These are phyloP conservation scores for Trypanosoma boissoni DNA, from an alignment of 208 protist genomes.

Conservation along the genomic window DNA sequence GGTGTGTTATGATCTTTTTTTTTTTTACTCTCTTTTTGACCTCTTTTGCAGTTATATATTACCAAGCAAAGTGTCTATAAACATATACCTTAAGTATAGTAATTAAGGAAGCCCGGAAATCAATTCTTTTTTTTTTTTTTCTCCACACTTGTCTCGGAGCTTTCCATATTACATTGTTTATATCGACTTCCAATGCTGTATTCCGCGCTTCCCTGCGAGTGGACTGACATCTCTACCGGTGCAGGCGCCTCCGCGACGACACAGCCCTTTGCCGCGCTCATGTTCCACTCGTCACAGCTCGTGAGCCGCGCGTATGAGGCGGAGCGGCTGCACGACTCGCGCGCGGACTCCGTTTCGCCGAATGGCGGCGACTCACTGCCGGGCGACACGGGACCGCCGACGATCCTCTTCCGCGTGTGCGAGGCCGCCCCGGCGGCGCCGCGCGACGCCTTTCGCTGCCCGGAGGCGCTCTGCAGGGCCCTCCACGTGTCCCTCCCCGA, in stretches of 20 bases:
- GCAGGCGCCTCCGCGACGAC: neutral
- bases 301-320: conserved; percentile 5
- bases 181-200: too few species aligned
- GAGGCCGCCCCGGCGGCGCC: too few species aligned
- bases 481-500: neutral
- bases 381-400: too few species aligned
- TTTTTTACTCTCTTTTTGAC: conserved; percentile 13
- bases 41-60: too few species aligned
- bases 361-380: too few species aligned
- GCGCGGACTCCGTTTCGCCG: neutral
- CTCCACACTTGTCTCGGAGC: too few species aligned
- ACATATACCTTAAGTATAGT: too few species aligned
- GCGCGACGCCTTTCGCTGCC: neutral
- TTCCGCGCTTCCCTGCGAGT: neutral
- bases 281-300: neutral
- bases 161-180: too few species aligned
- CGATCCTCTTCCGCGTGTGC: too few species aligned
- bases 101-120: too few species aligned
- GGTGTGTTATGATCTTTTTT: conserved; percentile 20
- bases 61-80: too few species aligned
- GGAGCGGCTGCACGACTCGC: neutral
- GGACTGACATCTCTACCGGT: neutral
- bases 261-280: conserved; percentile 1
- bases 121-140: too few species aligned
- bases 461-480: conserved; percentile 1